phyloP scores from a whole-genome alignment of 1,284 basidiomycete genomes.

The Ustilago lituana region DNA sequence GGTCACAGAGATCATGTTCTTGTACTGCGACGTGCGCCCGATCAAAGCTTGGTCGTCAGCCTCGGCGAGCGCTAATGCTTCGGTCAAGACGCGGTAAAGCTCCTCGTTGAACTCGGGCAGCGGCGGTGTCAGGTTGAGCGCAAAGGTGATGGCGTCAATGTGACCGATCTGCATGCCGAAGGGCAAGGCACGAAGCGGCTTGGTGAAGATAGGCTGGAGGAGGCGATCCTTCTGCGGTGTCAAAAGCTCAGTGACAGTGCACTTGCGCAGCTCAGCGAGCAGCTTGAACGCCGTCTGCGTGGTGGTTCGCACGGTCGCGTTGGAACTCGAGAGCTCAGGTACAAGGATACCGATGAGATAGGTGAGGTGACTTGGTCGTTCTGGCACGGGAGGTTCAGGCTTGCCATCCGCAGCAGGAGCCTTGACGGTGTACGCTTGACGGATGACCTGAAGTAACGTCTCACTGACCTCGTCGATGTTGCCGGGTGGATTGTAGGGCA shows the following conservation, averaged over 20 bases:
- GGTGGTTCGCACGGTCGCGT: slow-evolving; percentile 83
- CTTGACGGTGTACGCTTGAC: slow-evolving; percentile 66
- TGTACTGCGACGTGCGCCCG: slow-evolving; percentile 78
- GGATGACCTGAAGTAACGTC: slow-evolving; percentile 80
- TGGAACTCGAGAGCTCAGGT: slow-evolving; percentile 87
- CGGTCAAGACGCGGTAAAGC: slow-evolving; percentile 88
- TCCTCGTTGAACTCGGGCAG: slow-evolving; percentile 91
- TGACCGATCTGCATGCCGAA: slow-evolving; percentile 97
- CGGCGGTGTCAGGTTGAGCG: slow-evolving; percentile 80
- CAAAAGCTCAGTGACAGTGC: slow-evolving; percentile 81
- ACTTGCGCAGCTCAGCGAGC: slow-evolving; percentile 79
- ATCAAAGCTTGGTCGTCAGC: slow-evolving; percentile 88
- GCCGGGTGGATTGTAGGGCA: slow-evolving; percentile 86
- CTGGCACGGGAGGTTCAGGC: slow-evolving; percentile 37
- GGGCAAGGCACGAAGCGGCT: slow-evolving; percentile 93
- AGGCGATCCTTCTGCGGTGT: slow-evolving; percentile 87
- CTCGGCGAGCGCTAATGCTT: slow-evolving; percentile 93
- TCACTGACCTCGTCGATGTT: slow-evolving; percentile 83
- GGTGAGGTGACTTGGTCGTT: slow-evolving; percentile 60
- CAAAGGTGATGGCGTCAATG: slow-evolving; percentile 96
- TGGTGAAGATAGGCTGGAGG: slow-evolving; percentile 89
- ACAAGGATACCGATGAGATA: slow-evolving; percentile 85
- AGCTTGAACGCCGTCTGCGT: slow-evolving; percentile 84
- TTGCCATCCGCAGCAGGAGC: slow-evolving; percentile 34
- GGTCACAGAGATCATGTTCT: slow-evolving; percentile 83